Base-by-base conservation (phyloP, 345 rosid species). In the Gossypium thurberi region DNA sequence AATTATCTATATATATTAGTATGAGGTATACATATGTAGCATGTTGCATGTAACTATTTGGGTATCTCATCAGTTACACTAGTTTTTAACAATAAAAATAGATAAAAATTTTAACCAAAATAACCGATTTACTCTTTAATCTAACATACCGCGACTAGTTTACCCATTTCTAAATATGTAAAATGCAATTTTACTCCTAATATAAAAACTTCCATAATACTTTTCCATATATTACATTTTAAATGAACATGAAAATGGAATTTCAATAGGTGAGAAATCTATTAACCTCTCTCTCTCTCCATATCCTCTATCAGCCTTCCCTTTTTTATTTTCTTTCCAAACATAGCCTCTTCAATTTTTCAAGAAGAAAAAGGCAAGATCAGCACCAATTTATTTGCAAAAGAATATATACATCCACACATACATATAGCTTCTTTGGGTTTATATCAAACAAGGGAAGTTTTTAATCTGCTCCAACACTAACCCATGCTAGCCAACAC, bases 401-500 rank as follows among this genome's bases (percentile, higher is more conserved):
- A 44, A 14, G 14, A 23, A 42, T 14, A 17, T 7, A 58, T 7
- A 58, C 25, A 13, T 26, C 20, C 17, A 33, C 37, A 33, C 7
- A 9, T 46, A 10, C 48, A n/a, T 43, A 64, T 20, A 25, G 33
- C 68, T 26, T 64, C 25, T 33, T 64, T n/a, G 10, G 47, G 0
- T 60, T 18, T 11, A 43, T 67, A 43, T 53, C 26, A n/a, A 37
- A 65, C 10, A 50, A 25, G 26, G 44, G 9, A 6, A 60, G 56
- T 10, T 44, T 48, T 25, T 10, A 10, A 56, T 56, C n/a, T 21
- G 11, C 9, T 12, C 23, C 8, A 79, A 37, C 21, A 40, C 18
- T 43, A 18, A 71, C 69, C 76, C 75, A 85, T 85, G 89, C 72
- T 83, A 71, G 68, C 83, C 80, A 79, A 65, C 70, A 65, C 20